A percentile compares a stretch with the other conserved stretches of the same genome.
Conservation (phyloP, 306 rosid genomes). For the Hippophae rhamnoides region DNA sequence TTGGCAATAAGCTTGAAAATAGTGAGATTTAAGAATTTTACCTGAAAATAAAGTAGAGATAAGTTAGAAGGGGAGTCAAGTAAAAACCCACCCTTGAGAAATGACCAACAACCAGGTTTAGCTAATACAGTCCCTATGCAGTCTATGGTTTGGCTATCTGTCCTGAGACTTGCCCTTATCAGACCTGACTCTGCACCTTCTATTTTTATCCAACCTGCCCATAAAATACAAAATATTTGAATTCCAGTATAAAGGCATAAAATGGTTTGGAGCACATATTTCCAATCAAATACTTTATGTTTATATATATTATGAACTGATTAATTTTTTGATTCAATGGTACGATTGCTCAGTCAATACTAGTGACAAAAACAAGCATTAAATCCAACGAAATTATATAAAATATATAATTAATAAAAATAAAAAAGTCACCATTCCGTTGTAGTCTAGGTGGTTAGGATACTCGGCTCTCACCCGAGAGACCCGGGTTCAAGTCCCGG, state of each 20-base stretch:
- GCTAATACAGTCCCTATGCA: conserved; percentile 75
- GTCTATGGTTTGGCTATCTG: conserved; percentile 26
- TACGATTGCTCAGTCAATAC: no score
- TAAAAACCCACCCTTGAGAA: conserved; percentile 90
- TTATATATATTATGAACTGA: not conserved
- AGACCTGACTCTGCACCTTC: conserved; percentile 37
- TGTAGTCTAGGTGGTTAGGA: conserved; percentile 80
- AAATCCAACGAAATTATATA: no score
- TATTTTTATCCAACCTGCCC: conserved; percentile 65
- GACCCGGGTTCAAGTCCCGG: conserved; percentile 88
- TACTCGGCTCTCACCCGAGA: conserved; percentile 78
- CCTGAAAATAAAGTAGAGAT: conserved; percentile 54
- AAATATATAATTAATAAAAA: no score
- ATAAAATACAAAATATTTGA: not conserved
- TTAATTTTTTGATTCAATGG: not conserved
- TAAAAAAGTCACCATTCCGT: conserved; percentile 20
- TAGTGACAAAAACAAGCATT: no score
- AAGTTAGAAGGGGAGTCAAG: conserved; percentile 29
- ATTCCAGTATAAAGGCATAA: not conserved
- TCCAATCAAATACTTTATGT: not conserved
- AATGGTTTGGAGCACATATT: not conserved
- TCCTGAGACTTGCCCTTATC: conserved; percentile 47
- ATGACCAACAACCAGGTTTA: conserved; percentile 81
- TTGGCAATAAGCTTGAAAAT: not conserved
- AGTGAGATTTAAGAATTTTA: not conserved